Conservation (phyloP, 2,329 filamentous ascomycete genomes). For the Fusarium verrucosum region DNA sequence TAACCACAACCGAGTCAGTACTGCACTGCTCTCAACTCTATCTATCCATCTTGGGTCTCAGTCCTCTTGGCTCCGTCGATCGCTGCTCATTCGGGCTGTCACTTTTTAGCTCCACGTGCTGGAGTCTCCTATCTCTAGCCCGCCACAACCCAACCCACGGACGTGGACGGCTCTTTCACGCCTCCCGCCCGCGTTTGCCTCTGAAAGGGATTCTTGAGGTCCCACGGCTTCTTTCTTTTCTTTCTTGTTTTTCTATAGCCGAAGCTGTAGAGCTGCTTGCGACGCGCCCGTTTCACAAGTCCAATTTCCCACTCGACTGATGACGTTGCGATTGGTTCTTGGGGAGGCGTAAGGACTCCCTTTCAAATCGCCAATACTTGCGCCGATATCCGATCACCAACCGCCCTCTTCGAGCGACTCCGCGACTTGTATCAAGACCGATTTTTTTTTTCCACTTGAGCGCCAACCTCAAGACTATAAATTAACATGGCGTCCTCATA, state of each 20-base stretch:
- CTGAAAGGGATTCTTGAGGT: slow-evolving; percentile 29
- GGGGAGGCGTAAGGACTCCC: slow-evolving; percentile 32
- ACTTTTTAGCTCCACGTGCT: slow-evolving; percentile 42
- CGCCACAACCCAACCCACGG: slow-evolving; percentile 38
- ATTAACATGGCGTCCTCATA: slow-evolving; percentile 62
- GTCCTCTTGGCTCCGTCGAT: slow-evolving; percentile 32
- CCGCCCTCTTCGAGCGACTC: slow-evolving; percentile 8
- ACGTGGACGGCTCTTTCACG: slow-evolving; percentile 31
- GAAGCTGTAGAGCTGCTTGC: slow-evolving; percentile 17
- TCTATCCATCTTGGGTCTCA: slow-evolving; percentile 2
- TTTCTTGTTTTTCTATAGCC: slow-evolving; percentile 4
- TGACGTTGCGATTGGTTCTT: slow-evolving; percentile 42
- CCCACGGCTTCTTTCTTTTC: slow-evolving; percentile 31
- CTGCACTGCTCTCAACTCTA: background rate
- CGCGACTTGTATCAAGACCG: background rate
- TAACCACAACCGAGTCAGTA: slow-evolving; percentile 3
- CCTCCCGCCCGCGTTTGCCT: slow-evolving; percentile 23
- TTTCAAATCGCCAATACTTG: slow-evolving; percentile 28
- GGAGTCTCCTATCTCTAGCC: slow-evolving; percentile 40
- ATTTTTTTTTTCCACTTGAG: slow-evolving; percentile 19
- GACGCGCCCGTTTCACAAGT: slow-evolving; percentile 11
- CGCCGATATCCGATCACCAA: slow-evolving; percentile 34
- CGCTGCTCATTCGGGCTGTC: slow-evolving; percentile 39
- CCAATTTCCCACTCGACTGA: slow-evolving; percentile 28
- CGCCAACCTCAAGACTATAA: background rate